phyloP scores from a whole-genome alignment of 257 asterid genomes.

The Datura wrightii region DNA sequence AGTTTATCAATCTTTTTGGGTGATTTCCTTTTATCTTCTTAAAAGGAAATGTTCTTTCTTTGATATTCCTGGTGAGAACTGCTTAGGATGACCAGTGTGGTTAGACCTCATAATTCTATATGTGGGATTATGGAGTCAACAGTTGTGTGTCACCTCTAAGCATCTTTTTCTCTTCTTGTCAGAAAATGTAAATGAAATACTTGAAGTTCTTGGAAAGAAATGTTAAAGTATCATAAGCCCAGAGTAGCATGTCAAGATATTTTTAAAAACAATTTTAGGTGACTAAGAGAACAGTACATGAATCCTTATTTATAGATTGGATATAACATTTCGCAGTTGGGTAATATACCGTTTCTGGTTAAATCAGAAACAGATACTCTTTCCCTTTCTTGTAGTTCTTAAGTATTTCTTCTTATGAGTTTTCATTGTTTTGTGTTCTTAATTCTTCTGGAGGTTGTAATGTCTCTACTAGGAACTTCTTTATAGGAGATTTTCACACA shows the following conservation, averaged over 20 bases:
- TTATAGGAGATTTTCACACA: not conserved
- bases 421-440: not conserved
- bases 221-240: not conserved
- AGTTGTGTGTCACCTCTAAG: not conserved
- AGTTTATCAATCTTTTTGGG: not conserved
- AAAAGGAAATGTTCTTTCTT: not conserved
- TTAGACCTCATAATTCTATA: not conserved
- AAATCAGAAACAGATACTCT: not conserved
- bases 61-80: conserved; percentile 14
- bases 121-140: not conserved
- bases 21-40: not conserved
- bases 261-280: not conserved
- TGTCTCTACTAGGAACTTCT: not conserved
- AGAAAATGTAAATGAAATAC: not conserved
- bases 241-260: not conserved
- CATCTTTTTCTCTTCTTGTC: not conserved
- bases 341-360: not conserved
- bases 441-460: not conserved
- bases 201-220: not conserved
- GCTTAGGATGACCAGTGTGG: not conserved
- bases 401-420: not conserved
- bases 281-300: not conserved
- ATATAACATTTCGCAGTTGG: not conserved
- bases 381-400: not conserved
- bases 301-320: not conserved